Conservation (phyloP, 805 yeast species). For the Spencermartinsiella europaea region DNA sequence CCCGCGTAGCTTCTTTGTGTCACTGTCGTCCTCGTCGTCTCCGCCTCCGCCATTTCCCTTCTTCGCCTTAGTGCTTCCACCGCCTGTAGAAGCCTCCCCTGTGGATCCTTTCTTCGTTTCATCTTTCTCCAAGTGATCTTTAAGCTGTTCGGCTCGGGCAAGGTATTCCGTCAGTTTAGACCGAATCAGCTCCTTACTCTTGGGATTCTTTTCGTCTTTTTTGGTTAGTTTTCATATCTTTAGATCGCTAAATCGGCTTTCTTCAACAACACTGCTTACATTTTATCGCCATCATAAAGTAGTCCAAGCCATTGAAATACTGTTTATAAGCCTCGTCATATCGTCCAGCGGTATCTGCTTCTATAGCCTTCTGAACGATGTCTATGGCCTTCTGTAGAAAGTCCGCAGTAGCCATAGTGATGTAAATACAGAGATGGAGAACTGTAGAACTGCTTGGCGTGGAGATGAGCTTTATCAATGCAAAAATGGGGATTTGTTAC, state of each 20-base stretch:
- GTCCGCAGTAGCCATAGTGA: conserved; percentile 40
- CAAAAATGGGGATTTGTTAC: too few relatives aligned
- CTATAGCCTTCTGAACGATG: conserved; percentile 88
- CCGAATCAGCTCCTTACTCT: conserved; percentile 81
- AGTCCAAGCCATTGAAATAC: conserved; percentile 89
- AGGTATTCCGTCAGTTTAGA: conserved; percentile 87
- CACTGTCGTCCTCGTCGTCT: conserved; percentile 64
- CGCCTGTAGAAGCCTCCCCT: conserved; percentile 50
- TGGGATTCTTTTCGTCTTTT: conserved; percentile 74
- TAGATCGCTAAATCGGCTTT: too few relatives aligned
- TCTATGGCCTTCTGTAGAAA: conserved; percentile 94
- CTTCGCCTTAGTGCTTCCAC: conserved; percentile 50
- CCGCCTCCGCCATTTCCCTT: conserved; percentile 40
- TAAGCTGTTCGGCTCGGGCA: conserved; percentile 88
- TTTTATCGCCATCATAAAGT: conserved; percentile 90
- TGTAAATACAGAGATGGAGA: background rate
- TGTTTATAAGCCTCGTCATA: conserved; percentile 93
- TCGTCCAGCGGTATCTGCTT: conserved; percentile 81
- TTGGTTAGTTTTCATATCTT: too few relatives aligned
- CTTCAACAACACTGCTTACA: conserved; percentile 38
- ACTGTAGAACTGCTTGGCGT: too few relatives aligned
- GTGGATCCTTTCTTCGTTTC: conserved; percentile 44
- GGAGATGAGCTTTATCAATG: too few relatives aligned
- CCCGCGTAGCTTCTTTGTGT: conserved; percentile 81
- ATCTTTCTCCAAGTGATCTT: conserved; percentile 73